These are phyloP conservation scores for Colletotrichum sp. DNA, from an alignment of 2,329 filamentous ascomycete genomes.

Conservation along the genomic window DNA sequence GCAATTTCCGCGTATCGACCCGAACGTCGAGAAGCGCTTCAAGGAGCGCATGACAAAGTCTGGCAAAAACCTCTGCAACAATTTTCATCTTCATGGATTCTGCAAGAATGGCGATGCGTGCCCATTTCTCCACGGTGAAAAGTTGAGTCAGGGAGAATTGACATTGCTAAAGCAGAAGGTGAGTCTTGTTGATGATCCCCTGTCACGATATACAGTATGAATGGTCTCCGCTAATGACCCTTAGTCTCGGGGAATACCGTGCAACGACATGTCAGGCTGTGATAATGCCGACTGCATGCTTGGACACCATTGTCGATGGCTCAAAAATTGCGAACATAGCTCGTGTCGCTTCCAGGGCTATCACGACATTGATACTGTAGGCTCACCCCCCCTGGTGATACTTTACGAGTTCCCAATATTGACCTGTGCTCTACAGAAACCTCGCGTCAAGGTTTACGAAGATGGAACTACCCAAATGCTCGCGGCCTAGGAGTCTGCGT, in stretches of 20 bases:
- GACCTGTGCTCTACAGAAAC: background rate
- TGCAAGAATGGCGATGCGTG: slow-evolving; percentile 23
- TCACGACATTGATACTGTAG: slow-evolving; percentile 25
- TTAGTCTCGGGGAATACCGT: slow-evolving; percentile 21
- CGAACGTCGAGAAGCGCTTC: slow-evolving; percentile 22
- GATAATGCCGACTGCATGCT: slow-evolving; percentile 21
- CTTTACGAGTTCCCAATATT: background rate
- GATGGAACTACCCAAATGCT: slow-evolving; percentile 13
- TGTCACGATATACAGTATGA: background rate
- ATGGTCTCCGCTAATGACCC: background rate
- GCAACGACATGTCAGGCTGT: slow-evolving; percentile 20
- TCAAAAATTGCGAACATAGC: slow-evolving; percentile 19
- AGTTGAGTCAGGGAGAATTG: slow-evolving; percentile 19
- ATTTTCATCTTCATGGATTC: slow-evolving; percentile 22
- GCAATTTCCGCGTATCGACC: slow-evolving; percentile 27
- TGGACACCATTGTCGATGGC: slow-evolving; percentile 26
- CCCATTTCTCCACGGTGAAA: slow-evolving; percentile 24
- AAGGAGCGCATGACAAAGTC: slow-evolving; percentile 15
- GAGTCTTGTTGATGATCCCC: background rate
- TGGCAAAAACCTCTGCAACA: slow-evolving; percentile 26
- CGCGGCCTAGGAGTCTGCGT: background rate
- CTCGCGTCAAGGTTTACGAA: slow-evolving; percentile 13
- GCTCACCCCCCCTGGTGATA: background rate
- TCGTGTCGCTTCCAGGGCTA: slow-evolving; percentile 25
- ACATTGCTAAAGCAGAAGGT: slow-evolving; percentile 24